Percentiles rank a stretch among this genome's conserved stretches.
phyloP scores from a whole-genome alignment of 257 asterid genomes.

The Fraxinus cuspidata region DNA sequence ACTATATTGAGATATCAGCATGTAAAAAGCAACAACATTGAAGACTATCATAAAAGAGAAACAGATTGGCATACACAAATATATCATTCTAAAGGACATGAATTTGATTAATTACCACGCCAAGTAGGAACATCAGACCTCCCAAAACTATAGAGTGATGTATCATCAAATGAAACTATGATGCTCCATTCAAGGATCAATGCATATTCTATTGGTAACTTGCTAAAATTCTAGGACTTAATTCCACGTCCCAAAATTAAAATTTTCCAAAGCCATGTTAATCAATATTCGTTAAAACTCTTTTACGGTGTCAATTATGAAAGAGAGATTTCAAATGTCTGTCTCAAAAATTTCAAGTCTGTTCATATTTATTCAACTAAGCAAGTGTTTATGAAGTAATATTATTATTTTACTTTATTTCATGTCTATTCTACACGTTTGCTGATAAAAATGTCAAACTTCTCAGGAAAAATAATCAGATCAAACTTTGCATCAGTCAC shows the following conservation, averaged over 20 bases:
- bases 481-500: not conserved
- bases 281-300: not conserved
- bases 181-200: conserved; percentile 4
- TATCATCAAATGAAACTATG: not conserved
- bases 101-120: not conserved
- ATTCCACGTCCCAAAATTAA: not conserved
- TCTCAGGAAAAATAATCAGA: not conserved
- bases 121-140: not conserved
- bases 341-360: not conserved
- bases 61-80: not conserved
- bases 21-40: not conserved
- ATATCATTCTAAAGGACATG: not conserved
- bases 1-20: not conserved
- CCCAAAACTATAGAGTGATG: not conserved
- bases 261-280: not conserved
- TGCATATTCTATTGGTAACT: not conserved
- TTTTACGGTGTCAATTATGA: not conserved
- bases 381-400: not conserved
- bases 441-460: not conserved
- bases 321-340: not conserved
- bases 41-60: not conserved
- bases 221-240: not conserved
- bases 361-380: not conserved
- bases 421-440: not conserved
- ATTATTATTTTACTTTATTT: not conserved